Evolutionary conservation across 2,329 filamentous ascomycete genomes (phyloP).

Genomic region (Penicillium sp.): DNA sequence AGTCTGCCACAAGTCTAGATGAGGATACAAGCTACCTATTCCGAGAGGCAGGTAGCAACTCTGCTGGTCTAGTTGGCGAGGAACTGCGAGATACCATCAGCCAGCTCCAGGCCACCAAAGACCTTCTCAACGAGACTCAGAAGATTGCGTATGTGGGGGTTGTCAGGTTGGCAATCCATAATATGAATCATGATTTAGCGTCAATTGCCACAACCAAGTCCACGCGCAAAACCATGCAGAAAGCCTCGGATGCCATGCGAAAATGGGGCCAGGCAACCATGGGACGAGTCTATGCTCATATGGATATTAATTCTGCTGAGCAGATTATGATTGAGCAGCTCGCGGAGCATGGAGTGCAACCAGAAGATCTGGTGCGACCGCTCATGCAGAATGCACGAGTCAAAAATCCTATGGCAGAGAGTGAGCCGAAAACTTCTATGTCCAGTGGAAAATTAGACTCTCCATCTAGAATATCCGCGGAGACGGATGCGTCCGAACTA

Average conservation of each 20-base stretch:
- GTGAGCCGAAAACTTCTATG: conserved; percentile 38
- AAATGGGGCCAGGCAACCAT: conserved; percentile 99
- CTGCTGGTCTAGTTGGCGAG: conserved; percentile 66
- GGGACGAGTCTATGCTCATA: conserved; percentile 88
- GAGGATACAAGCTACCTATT: conserved; percentile 97
- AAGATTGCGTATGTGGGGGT: conserved; percentile 94
- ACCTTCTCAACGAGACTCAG: conserved; percentile 90
- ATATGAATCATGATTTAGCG: conserved; percentile 70
- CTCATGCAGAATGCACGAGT: conserved; percentile 91
- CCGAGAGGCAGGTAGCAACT: conserved; percentile 66
- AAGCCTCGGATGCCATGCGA: conserved; percentile 72
- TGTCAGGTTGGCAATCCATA: conserved; percentile 74
- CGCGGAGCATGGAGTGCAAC: conserved; percentile 83
- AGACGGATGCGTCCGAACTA: conserved; percentile 47
- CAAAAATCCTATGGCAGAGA: conserved; percentile 79
- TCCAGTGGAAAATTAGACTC: conserved; percentile 29
- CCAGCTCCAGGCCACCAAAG: conserved; percentile 94
- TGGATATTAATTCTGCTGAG: conserved; percentile 86
- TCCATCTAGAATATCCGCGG: conserved; percentile 33
- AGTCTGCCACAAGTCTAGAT: conserved; percentile 93
- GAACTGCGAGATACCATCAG: conserved; percentile 80
- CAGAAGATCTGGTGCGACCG: conserved; percentile 76
- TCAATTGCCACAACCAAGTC: conserved; percentile 58
- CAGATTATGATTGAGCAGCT: conserved; percentile 99
- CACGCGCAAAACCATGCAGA: conserved; percentile 68